Base-by-base conservation (phyloP, 2,329 filamentous ascomycete species). In the Fusarium sp. region DNA sequence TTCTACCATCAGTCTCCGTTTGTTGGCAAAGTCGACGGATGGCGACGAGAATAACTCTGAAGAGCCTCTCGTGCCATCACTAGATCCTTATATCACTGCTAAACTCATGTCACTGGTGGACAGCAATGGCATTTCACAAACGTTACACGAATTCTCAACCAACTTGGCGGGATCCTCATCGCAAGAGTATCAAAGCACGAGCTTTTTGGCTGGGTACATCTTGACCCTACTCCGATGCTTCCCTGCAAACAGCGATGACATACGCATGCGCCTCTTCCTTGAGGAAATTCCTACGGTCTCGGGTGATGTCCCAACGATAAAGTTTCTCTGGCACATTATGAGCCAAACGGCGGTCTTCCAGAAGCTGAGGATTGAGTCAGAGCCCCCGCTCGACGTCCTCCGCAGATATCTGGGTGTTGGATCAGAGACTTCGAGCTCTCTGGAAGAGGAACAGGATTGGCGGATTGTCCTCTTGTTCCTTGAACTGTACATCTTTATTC, bases 181-280 rank as follows among this genome's bases (percentile, higher is more conserved):
- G 11, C 75, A 79, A 44, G 77, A 80, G 15, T 75, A 79, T n/a
- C 76, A 79, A 25, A 79, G 78, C 9, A 79, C 93, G 4, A 92
- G 92, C 73, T 84, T 94, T 17, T 85, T 97, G 42, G 94, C 95
- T 17, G 94, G 92, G 33, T 98, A 97, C 78, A 94, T 94, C 5
- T 85, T 98, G 42, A 95, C 93, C 1, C 84, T 99, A 6, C 84
- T 98, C 7, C 90, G 93, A 65, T 95, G 94, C 75, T 98, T 98
- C 73, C 94, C 95, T 13, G 84, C 87, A 11, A 88, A 90, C 65
- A 91, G 91, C 7, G 95, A 98, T 77, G 94, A 98, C 65, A 97
- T 98, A 67, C 92, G 95, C 27, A 97, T 98, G 94, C 95, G 94
- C 83, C 85, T 98, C 2, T 98, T 96, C 78, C 86, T 96, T 44